Base-by-base conservation (phyloP, 2,329 filamentous ascomycete genomes). In the Mollisia scopiformis region DNA sequence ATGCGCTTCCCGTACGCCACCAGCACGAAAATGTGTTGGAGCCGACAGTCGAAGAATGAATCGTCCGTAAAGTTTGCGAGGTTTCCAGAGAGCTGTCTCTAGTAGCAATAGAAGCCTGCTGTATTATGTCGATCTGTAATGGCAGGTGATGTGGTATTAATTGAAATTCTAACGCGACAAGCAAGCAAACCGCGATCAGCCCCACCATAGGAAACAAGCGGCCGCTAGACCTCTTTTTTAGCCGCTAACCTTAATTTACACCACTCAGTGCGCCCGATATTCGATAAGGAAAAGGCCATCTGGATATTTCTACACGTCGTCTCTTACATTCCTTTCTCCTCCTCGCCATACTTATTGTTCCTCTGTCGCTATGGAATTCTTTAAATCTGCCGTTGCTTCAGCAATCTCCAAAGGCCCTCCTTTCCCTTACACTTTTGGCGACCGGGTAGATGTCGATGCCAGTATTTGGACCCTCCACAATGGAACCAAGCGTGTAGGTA, bases 391-490 rank as follows among this genome's bases (percentile, higher is more conserved):
- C 55, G 93, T 98, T 74, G 94, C 93, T 49, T 98, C 95, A 63
- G 94, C 93, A 69, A 98, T 99, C 72, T 92, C 95, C 49, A 95
- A 97, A 76, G 93, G 94, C 1, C 93, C 93, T 56, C 89, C 93
- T 6, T 96, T 97, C 73, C 93, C 93, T 4, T 98, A 97, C 75
- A 89, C 85, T 51, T 95, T 98, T 74, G 94, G 93, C 71, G 95
- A 99, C 76, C 87, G 90, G 75, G 90, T 98, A 62, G 94, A 98
- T 74, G 83, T 95, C 56, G 92, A 96, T 75, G 88, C 95, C 73
- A 97, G 94, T 27, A 93, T 98, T 71, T 99, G 95, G 93, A 91
- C 90, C n/a, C 80, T 99, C 61, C 89, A 95, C 78, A 97, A 98
- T 77, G 95, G 92, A 72, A 97, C 91, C 58, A 95, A 90, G 79